These are phyloP conservation scores for Stephanocyclus meneghinianus DNA, from an alignment of 352 stramenopile species.

Conservation along the genomic window DNA sequence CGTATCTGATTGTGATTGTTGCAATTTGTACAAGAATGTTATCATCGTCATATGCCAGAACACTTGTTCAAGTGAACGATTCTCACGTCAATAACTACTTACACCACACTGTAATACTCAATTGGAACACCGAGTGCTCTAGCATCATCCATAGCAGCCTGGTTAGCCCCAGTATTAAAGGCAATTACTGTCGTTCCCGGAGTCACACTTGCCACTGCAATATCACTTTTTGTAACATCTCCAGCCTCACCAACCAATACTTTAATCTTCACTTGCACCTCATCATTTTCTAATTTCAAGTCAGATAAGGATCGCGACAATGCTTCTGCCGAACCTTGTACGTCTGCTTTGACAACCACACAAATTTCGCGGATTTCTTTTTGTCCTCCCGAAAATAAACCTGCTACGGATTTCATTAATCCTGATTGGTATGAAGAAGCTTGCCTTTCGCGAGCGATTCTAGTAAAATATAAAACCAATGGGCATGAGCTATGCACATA, in stretches of 20 bases:
- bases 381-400: constrained; percentile 68
- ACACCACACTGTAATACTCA: constrained; percentile 86
- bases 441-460: constrained; percentile 70
- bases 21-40: background rate
- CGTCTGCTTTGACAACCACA: constrained; percentile 97
- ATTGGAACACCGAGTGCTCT: constrained; percentile 79
- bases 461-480: constrained; percentile 23
- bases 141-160: constrained; percentile 83
- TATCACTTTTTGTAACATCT: constrained; percentile 90
- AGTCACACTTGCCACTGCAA: constrained; percentile 93
- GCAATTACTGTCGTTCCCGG: constrained; percentile 89
- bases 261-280: constrained; percentile 85
- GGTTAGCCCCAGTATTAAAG: constrained; percentile 84
- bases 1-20: constrained; percentile 59
- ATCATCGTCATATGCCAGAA: background rate
- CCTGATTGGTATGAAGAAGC: constrained; percentile 72
- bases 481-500: background rate
- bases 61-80: background rate
- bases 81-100: constrained; percentile 21
- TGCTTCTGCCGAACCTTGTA: constrained; percentile 94
- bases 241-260: constrained; percentile 84
- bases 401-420: constrained; percentile 72
- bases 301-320: constrained; percentile 77
- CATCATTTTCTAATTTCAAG: constrained; percentile 85
- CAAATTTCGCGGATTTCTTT: constrained; percentile 92